Evolutionary conservation across 2,329 filamentous ascomycete species (phyloP).

Genomic region (Aspergillus tamarii): DNA sequence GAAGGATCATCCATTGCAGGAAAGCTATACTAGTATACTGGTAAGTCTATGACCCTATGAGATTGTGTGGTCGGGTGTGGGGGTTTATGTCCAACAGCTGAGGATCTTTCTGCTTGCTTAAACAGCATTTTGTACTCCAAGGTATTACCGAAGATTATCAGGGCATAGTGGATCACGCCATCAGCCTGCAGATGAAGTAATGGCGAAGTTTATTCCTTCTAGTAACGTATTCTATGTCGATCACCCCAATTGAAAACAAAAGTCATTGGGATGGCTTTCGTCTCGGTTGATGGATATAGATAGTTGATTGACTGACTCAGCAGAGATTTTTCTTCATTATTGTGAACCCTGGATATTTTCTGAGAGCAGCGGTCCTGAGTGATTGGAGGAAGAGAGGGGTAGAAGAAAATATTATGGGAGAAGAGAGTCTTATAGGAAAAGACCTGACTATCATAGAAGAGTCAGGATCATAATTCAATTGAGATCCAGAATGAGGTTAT

Average conservation of each 20-base stretch:
- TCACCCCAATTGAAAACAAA: not conserved
- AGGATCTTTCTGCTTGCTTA: not conserved
- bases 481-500: not conserved
- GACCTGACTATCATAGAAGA: not conserved
- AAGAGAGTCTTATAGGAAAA: not conserved
- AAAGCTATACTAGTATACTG: not conserved
- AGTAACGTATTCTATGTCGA: not conserved
- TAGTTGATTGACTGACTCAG: not conserved
- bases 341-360: not conserved
- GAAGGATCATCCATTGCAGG: not conserved
- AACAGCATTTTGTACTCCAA: not conserved
- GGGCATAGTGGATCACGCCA: conserved; percentile 6
- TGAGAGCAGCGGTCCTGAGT: not conserved
- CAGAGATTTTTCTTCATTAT: not conserved
- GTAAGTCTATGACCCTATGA: not conserved
- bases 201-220: not conserved
- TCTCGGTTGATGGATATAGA: not conserved
- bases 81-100: not conserved
- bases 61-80: not conserved
- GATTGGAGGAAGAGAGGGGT: not conserved
- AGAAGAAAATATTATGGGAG: not conserved
- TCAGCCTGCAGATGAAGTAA: conserved; percentile 11
- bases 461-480: not conserved
- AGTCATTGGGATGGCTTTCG: not conserved
- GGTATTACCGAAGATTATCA: not conserved